Percentiles rank a stretch among this genome's conserved stretches.
Conservation (phyloP, 805 yeast species). For the Cephaloascus fragrans region DNA sequence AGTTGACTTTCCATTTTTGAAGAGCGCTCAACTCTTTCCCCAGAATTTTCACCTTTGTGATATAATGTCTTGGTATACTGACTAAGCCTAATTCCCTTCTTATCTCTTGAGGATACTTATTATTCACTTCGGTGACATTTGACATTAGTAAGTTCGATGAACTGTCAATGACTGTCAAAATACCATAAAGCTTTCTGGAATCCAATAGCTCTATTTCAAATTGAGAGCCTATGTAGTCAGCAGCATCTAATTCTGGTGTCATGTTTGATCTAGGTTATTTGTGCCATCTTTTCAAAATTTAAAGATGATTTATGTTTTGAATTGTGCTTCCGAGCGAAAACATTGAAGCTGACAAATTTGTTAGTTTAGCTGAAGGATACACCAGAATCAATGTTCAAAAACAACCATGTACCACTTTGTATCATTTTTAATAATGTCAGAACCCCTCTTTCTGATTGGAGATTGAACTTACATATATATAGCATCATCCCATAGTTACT, state of each 20-base stretch:
- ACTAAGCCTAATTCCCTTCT: constrained; percentile 39
- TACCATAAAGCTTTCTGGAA: neutral
- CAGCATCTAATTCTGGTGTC: neutral
- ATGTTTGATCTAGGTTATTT: neutral
- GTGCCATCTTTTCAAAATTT: too few relatives aligned
- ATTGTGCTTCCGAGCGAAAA: too few relatives aligned
- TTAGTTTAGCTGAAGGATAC: too few relatives aligned
- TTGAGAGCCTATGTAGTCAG: neutral
- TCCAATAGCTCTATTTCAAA: neutral
- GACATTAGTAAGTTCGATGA: neutral
- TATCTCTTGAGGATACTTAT: neutral
- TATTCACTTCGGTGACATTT: neutral
- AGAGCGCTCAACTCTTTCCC: constrained; percentile 6
- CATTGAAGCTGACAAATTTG: too few relatives aligned
- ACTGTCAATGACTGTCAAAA: neutral
- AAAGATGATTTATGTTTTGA: too few relatives aligned
- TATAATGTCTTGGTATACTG: constrained; percentile 37
- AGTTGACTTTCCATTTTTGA: neutral
- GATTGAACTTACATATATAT: too few relatives aligned
- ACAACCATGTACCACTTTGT: too few relatives aligned
- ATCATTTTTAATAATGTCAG: too few relatives aligned
- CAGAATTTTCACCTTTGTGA: constrained; percentile 16
- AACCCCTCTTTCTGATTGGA: too few relatives aligned
- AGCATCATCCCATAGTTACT: too few relatives aligned
- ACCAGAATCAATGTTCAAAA: too few relatives aligned